A percentile compares a stretch with the other conserved stretches of the same genome.
These are phyloP conservation scores for Magnusiomyces ingens DNA, from an alignment of 1,139 yeast species.

Conservation along the genomic window DNA sequence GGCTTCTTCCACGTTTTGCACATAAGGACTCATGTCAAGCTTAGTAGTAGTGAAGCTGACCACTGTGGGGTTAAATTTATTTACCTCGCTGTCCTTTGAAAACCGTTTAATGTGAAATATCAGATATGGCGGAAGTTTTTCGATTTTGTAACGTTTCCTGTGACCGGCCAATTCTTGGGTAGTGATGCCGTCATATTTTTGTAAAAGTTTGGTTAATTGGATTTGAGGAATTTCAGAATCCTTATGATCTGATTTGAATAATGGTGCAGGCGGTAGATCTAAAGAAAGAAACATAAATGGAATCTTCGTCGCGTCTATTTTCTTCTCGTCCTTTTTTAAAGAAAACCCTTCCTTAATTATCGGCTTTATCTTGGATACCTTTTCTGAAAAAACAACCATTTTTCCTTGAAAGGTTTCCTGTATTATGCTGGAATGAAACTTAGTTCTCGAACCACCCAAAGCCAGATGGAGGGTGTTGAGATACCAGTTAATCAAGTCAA, in stretches of 20 bases:
- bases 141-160: constrained; percentile 38
- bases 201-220: constrained; percentile 40
- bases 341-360: not conserved
- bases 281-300: constrained; percentile 59
- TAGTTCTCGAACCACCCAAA: constrained; percentile 30
- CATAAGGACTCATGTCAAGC: constrained; percentile 38
- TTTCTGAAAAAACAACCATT: constrained; percentile 35
- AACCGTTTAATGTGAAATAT: constrained; percentile 54
- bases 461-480: constrained; percentile 43
- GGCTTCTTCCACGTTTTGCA: constrained; percentile 16
- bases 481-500: constrained; percentile 52
- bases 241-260: constrained; percentile 45
- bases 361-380: constrained; percentile 21
- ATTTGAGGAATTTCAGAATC: constrained; percentile 47
- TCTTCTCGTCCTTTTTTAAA: constrained; percentile 6
- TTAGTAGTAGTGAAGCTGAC: constrained; percentile 50
- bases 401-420: constrained; percentile 48
- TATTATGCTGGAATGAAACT: constrained; percentile 26
- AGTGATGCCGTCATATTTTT: constrained; percentile 40
- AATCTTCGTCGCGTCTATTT: constrained; percentile 15
- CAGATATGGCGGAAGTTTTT: constrained; percentile 47
- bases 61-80: constrained; percentile 52
- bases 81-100: constrained; percentile 26
- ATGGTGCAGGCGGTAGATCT: constrained; percentile 51
- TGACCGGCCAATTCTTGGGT: constrained; percentile 33